A percentile compares a stretch with the other conserved stretches of the same genome.
Conservation (phyloP, 768 basidiomycete genomes). For the Panellus pusillus region DNA sequence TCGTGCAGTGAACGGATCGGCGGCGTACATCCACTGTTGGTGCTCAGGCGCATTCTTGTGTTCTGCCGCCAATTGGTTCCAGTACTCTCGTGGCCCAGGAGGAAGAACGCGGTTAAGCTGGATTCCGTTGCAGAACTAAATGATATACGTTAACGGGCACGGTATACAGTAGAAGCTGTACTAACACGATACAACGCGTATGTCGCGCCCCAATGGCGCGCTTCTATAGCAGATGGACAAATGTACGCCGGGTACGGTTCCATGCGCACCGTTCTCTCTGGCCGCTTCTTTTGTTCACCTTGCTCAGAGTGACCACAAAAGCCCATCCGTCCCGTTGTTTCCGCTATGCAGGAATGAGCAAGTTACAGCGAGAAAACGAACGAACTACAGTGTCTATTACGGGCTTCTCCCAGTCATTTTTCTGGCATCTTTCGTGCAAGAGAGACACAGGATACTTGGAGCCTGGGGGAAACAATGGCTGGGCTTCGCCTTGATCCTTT, state of each 20-base stretch:
- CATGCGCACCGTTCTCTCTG: conserved; percentile 69
- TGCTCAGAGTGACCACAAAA: conserved; percentile 67
- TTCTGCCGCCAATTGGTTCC: conserved; percentile 72
- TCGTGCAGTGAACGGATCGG: conserved; percentile 81
- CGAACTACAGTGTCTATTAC: conserved; percentile 66
- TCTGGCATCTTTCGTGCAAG: conserved; percentile 87
- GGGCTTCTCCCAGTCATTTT: conserved; percentile 87
- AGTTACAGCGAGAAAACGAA: too few species aligned
- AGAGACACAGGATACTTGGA: conserved; percentile 82
- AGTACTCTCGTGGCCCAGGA: conserved; percentile 83
- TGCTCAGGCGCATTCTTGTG: conserved; percentile 69
- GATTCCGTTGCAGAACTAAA: conserved; percentile 72
- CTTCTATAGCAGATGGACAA: conserved; percentile 70
- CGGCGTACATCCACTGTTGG: conserved; percentile 80
- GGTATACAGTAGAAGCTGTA: conserved; percentile 25
- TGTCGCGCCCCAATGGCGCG: conserved; percentile 89
- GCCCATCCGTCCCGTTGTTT: conserved; percentile 53
- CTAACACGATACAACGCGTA: conserved; percentile 86
- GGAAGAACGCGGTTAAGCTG: conserved; percentile 75
- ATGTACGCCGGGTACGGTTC: conserved; percentile 73
- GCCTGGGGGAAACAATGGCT: conserved; percentile 77
- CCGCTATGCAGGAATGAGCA: conserved; percentile 33
- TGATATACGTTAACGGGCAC: conserved; percentile 30
- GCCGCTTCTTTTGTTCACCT: conserved; percentile 68
- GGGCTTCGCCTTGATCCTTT: conserved; percentile 23